Base-by-base conservation (phyloP, 768 basidiomycete genomes). In the Agaricus blazei region DNA sequence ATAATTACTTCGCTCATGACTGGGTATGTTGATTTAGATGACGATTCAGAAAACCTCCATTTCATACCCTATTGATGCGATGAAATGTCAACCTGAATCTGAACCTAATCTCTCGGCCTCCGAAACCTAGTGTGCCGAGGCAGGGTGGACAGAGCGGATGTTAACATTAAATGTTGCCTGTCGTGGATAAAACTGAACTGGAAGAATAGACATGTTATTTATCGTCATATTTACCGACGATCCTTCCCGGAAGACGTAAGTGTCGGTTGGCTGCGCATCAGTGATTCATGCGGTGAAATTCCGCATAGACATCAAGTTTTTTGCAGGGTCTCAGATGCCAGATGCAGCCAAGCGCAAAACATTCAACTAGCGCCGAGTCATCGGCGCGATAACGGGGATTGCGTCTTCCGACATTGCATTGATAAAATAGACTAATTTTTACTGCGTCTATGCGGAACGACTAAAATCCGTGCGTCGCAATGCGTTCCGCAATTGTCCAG, bases 401-500 rank as follows among this genome's bases (percentile, higher is more conserved):
- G 19, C 19, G 11, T 8, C 34, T 6, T 8, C 34, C 5, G 11
- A 34, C 34, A 11, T 34, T 34, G 7, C 34, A 34, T 11, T 34
- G 7, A 34, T n/a, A 3, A 4, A 46, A 28, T 41, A 11, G n/a
- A 15, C 7, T 15, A 36, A 47, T 9, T 19, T 49, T 19, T 19
- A 19, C 19, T 42, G 26, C 28, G 41, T 26, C 37, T 51, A 43
- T 40, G 43, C 28, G 36, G 47, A 51, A 59, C 31, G 48, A 38
- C 48, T 49, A 80, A 34, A 64, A 11, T 82, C 80, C 34, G 83
- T 82, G 64, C 79, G 82, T 59, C 67, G 71, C 58, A 90, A 71
- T 29, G 82, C 86, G 65, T 83, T 75, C 63, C 67, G 73, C 64
- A 98, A 68, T 72, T 93, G 84, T 15, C 90, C 94, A 31, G 75